Conservation (phyloP, 257 asterid genomes). For the Nicotiana tomentosiformis region DNA sequence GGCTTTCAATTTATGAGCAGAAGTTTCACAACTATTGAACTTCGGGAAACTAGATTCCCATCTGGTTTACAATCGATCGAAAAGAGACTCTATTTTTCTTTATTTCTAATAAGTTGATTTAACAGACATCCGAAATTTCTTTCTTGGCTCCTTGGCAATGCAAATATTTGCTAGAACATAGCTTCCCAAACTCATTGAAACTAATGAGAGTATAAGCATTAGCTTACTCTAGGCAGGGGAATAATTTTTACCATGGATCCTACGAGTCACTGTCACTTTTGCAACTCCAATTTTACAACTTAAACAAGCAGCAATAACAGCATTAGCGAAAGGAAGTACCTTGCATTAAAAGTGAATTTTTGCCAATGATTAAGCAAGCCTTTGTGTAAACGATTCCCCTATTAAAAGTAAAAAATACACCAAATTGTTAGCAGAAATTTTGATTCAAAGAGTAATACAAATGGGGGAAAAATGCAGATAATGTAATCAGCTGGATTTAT, state of each 20-base stretch:
- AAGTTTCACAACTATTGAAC: background rate
- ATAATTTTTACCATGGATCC: background rate
- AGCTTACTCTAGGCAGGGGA: background rate
- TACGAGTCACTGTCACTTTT: background rate
- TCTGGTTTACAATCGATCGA: background rate
- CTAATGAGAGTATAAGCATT: background rate
- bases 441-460: background rate
- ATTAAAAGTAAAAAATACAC: conserved; percentile 9
- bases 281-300: background rate
- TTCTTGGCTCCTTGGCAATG: background rate
- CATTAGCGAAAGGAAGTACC: conserved; percentile 35
- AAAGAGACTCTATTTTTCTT: background rate
- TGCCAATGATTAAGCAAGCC: conserved; percentile 91
- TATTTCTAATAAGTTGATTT: background rate
- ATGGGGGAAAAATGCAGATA: background rate
- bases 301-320: background rate
- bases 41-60: background rate
- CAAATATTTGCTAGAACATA: background rate
- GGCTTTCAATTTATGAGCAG: background rate
- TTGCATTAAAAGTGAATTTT: conserved; percentile 93
- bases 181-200: background rate
- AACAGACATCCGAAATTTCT: background rate
- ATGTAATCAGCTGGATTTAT: background rate
- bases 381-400: conserved; percentile 95
- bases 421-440: background rate